A percentile compares a stretch with the other conserved stretches of the same genome.
These are phyloP conservation scores for Davidsoniella neocaledoniae DNA, from an alignment of 2,329 filamentous ascomycete species.

Conservation along the genomic window DNA sequence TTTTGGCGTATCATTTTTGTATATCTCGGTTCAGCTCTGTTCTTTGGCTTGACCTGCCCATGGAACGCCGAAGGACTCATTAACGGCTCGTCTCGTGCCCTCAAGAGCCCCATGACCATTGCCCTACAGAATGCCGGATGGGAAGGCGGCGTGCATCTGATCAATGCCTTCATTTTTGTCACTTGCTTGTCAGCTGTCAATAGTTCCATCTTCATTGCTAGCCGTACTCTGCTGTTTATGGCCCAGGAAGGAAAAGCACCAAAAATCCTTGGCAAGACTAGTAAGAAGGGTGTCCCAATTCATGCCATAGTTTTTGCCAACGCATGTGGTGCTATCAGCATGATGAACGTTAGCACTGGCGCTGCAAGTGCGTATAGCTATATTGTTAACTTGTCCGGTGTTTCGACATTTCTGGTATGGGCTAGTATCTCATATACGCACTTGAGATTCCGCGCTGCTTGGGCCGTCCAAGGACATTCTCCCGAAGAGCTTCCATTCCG, in stretches of 20 bases:
- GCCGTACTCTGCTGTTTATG: constrained; percentile 60
- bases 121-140: constrained; percentile 60
- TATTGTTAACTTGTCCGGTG: constrained; percentile 53
- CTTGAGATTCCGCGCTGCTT: constrained; percentile 52
- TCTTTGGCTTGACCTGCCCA: constrained; percentile 59
- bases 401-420: constrained; percentile 59
- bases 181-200: constrained; percentile 59
- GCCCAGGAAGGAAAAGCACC: constrained; percentile 58
- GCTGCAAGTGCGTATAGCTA: constrained; percentile 48
- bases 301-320: constrained; percentile 52
- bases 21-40: constrained; percentile 55
- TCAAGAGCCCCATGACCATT: constrained; percentile 58
- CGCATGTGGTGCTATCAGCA: constrained; percentile 50
- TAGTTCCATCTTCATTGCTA: constrained; percentile 61
- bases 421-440: constrained; percentile 53
- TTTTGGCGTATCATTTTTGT: constrained; percentile 46
- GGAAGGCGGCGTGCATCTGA: constrained; percentile 54
- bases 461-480: constrained; percentile 39
- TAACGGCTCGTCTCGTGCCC: constrained; percentile 41
- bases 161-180: constrained; percentile 62
- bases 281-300: constrained; percentile 43
- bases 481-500: constrained; percentile 38
- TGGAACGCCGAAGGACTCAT: constrained; percentile 48
- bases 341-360: constrained; percentile 57
- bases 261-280: constrained; percentile 49